Conservation (phyloP, 768 basidiomycete genomes). For the Suillus bovinus region DNA sequence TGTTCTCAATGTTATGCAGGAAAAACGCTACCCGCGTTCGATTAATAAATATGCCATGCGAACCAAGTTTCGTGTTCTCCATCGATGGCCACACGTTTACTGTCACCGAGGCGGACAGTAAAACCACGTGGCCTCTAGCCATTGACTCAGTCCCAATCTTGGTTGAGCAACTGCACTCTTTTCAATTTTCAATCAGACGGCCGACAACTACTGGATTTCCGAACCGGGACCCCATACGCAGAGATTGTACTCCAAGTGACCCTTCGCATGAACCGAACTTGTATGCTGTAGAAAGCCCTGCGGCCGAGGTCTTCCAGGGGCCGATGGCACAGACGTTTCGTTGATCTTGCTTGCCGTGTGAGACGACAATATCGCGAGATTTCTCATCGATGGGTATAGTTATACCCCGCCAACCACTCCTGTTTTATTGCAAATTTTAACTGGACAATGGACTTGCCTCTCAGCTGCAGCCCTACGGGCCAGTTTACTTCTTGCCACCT, state of each 20-base stretch:
- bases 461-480: slow-evolving; percentile 15
- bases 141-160: slow-evolving; percentile 38
- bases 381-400: slow-evolving; percentile 16
- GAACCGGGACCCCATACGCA: slow-evolving; percentile 15
- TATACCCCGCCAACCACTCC: slow-evolving; percentile 19
- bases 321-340: slow-evolving; percentile 20
- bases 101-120: slow-evolving; percentile 43
- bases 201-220: slow-evolving; percentile 44
- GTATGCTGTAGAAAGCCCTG: slow-evolving; percentile 16
- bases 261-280: slow-evolving; percentile 20
- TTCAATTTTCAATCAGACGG: slow-evolving; percentile 39
- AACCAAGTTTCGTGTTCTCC: slow-evolving; percentile 26
- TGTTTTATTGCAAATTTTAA: slow-evolving; percentile 24
- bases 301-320: slow-evolving; percentile 12
- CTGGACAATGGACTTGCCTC: slow-evolving; percentile 11
- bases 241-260: not conserved
- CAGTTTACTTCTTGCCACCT: slow-evolving; percentile 17
- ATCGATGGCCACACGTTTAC: slow-evolving; percentile 26
- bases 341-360: slow-evolving; percentile 17
- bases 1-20: slow-evolving; percentile 34
- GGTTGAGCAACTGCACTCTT: slow-evolving; percentile 46
- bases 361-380: slow-evolving; percentile 12
- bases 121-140: slow-evolving; percentile 36
- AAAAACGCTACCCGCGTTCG: slow-evolving; percentile 40
- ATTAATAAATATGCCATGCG: slow-evolving; percentile 36